Evolutionary conservation across 495 filamentous ascomycete species (phyloP).

Genomic region (Echria macrotheca): DNA sequence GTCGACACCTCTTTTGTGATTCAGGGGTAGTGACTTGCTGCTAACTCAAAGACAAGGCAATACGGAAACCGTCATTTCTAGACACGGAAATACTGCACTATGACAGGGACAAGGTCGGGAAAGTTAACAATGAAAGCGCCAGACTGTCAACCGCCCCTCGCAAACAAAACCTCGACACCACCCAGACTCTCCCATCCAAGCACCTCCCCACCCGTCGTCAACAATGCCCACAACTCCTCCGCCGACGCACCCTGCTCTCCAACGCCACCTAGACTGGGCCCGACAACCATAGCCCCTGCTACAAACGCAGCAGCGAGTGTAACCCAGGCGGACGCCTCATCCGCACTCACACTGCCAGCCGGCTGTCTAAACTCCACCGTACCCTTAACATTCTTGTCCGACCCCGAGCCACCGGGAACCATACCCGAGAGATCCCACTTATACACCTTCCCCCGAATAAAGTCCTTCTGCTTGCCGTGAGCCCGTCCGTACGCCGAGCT

Average conservation of each 20-base stretch:
- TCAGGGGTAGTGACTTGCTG: too few species aligned
- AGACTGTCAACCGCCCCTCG: not conserved
- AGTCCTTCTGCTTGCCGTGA: constrained; percentile 17
- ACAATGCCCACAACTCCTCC: constrained; percentile 23
- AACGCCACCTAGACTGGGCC: not conserved
- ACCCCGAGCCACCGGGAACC: constrained; percentile 8
- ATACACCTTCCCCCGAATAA: constrained; percentile 26
- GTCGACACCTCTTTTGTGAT: too few species aligned
- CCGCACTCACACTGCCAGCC: constrained; percentile 17
- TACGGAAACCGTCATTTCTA: too few species aligned
- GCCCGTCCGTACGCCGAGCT: constrained; percentile 13
- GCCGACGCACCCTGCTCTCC: constrained; percentile 8
- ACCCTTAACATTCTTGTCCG: not conserved
- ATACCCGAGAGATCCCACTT: constrained; percentile 30
- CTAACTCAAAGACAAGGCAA: too few species aligned
- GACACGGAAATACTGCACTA: too few species aligned
- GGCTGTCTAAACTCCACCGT: constrained; percentile 30
- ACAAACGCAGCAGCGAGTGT: constrained; percentile 24
- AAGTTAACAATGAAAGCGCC: too few species aligned
- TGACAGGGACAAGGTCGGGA: too few species aligned
- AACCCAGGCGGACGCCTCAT: constrained; percentile 19
- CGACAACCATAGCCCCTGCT: constrained; percentile 15
- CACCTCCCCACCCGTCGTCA: constrained; percentile 15
- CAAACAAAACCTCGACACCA: constrained; percentile 20
- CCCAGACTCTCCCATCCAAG: constrained; percentile 24